Conservation (phyloP, 2,329 filamentous ascomycete species). For the Xylariaceae sp. region DNA sequence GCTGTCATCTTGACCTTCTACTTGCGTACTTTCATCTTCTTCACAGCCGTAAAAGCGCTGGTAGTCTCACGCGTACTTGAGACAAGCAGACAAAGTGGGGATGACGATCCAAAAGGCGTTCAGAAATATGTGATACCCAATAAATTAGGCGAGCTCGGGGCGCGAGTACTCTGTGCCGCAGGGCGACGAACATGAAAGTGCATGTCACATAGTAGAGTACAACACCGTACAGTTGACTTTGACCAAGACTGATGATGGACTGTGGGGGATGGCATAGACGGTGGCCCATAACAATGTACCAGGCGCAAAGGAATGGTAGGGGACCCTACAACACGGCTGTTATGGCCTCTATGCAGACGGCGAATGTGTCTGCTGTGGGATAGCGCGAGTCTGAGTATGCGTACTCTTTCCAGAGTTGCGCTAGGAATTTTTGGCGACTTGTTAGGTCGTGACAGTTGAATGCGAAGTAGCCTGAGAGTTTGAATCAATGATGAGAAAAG, state of each 20-base stretch:
- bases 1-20: not conserved
- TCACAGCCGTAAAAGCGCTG: conserved; percentile 6
- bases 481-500: not conserved
- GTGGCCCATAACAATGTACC: conserved; percentile 40
- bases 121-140: conserved; percentile 48
- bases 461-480: conserved; percentile 41
- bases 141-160: conserved; percentile 51
- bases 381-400: conserved; percentile 55
- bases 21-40: not conserved
- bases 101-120: conserved; percentile 54
- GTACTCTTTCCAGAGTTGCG: conserved; percentile 57
- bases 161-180: conserved; percentile 43
- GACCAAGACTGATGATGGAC: conserved; percentile 42
- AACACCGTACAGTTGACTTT: conserved; percentile 51
- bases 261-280: conserved; percentile 48
- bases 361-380: conserved; percentile 48
- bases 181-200: conserved; percentile 38
- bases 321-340: conserved; percentile 53
- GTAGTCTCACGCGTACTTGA: conserved; percentile 5
- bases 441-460: conserved; percentile 41
- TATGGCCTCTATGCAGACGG: conserved; percentile 53
- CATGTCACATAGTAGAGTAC: conserved; percentile 50
- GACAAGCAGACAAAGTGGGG: conserved; percentile 30
- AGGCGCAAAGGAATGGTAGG: conserved; percentile 45
- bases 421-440: conserved; percentile 39